Evolutionary conservation across 768 basidiomycete species (phyloP).

Genomic region (Phylloporus arenicola): DNA sequence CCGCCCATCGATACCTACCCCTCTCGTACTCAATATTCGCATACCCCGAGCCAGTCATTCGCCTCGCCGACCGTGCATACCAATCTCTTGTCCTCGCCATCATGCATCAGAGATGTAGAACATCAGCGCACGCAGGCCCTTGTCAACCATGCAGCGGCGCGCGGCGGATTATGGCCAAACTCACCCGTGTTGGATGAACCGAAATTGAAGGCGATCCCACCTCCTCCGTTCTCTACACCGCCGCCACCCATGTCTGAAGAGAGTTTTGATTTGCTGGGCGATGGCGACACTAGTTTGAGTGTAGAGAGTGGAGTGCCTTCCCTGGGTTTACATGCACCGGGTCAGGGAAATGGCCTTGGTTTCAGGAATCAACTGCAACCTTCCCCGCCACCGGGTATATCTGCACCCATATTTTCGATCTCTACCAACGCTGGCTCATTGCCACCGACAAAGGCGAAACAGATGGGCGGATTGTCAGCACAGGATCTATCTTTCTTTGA

Average conservation of each 20-base stretch:
- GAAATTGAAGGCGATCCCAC: constrained; percentile 24
- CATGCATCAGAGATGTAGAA: constrained; percentile 35
- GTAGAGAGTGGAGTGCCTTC: neutral
- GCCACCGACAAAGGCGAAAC: constrained; percentile 16
- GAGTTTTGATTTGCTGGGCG: constrained; percentile 18
- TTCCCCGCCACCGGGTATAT: constrained; percentile 11
- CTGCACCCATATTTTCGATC: constrained; percentile 17
- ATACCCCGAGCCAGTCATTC: constrained; percentile 15
- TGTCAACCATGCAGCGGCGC: constrained; percentile 51
- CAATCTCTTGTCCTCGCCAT: constrained; percentile 9
- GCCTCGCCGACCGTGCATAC: constrained; percentile 11
- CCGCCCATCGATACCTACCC: constrained; percentile 9
- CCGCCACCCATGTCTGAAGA: constrained; percentile 1
- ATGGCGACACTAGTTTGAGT: neutral
- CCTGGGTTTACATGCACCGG: neutral
- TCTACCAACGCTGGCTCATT: constrained; percentile 9
- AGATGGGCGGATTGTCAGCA: constrained; percentile 62
- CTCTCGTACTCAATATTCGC: constrained; percentile 15
- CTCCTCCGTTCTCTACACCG: constrained; percentile 13
- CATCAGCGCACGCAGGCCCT: constrained; percentile 56
- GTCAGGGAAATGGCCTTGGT: neutral
- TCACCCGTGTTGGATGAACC: constrained; percentile 14
- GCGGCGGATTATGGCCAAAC: constrained; percentile 39
- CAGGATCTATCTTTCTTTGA: constrained; percentile 89
- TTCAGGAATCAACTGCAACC: constrained; percentile 9